Base-by-base conservation (phyloP, 176 grass and related monocot genomes). In the Aegilops umbellulata region DNA sequence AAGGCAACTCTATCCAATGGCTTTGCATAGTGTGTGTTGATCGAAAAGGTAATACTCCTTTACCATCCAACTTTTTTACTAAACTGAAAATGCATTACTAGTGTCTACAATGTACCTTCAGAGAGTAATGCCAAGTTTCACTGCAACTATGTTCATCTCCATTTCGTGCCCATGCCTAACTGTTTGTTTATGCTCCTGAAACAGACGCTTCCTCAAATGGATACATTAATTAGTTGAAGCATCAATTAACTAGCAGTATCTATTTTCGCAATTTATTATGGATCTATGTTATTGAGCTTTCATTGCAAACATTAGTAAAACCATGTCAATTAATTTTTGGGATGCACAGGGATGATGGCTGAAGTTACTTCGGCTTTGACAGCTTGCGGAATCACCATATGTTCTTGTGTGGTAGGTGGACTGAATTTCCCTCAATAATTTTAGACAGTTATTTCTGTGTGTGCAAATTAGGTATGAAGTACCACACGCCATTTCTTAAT, bases 301-400 rank as follows among this genome's bases (percentile, higher is more conserved):
- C 41, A 42, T 42, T 42, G 41, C 41, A 42, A 42, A 42, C 10
- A 42, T 16, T 83, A 74, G 39, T 69, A 74, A 83, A 46, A 74
- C 84, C 67, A 81, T 24, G 3, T 82, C 44, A 74, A 83, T 63
- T 77, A 65, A 76, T 82, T 87, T 67, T 68, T 71, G 74, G 26
- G 22, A 32, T 89, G 88, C 35, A 31, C 86, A 99, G 97, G 94
- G 65, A 99, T 96, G 90, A 89, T 99, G 92, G 90, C 94, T 35
- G 97, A 99, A 86, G 92, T 96, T 84, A 88, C 92, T 38, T 91
- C 93, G 6, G 90, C 94, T 38, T 84, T 99, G 67, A 92, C 97
- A 77, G 97, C 92, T 74, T 90, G 85, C 29, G 92, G 97, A 80
- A 94, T 99, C 79, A 89, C 78, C 63, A 90, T 99, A 83, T 92